Evolutionary conservation across 2,329 filamentous ascomycete genomes (phyloP).

Genomic region (Beauveria sp.): DNA sequence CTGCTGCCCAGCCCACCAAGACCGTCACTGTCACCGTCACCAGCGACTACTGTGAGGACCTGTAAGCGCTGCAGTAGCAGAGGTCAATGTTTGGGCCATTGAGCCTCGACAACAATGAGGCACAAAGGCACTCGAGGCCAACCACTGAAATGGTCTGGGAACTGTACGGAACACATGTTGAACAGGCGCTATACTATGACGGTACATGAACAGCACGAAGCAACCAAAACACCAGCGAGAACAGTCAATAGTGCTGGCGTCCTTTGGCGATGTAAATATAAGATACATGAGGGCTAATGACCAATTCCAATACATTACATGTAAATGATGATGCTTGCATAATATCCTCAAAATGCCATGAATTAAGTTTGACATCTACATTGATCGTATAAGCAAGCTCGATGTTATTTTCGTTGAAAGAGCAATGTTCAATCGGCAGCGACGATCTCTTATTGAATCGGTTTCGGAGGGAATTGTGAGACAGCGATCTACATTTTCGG

Average conservation of each 20-base stretch:
- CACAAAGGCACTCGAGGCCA: no score
- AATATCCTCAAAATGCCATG: no score
- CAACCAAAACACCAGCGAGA: background rate
- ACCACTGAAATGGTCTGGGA: background rate
- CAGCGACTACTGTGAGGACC: conserved; percentile 33
- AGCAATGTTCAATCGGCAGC: background rate
- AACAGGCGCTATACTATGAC: background rate
- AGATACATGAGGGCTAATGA: conserved; percentile 2
- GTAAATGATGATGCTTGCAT: background rate
- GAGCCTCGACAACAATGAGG: background rate
- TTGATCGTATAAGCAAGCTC: background rate
- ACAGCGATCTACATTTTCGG: background rate
- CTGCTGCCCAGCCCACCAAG: conserved; percentile 30
- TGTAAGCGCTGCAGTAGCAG: conserved; percentile 14
- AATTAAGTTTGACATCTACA: background rate
- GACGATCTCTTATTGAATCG: background rate
- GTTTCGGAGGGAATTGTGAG: background rate
- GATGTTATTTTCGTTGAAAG: background rate
- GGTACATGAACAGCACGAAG: conserved; percentile 11
- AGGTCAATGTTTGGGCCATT: background rate
- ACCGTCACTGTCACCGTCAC: conserved; percentile 35
- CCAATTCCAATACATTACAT: background rate
- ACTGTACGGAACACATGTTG: background rate
- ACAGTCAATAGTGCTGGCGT: background rate
- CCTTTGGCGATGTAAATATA: conserved; percentile 4